Percentiles rank a stretch among this genome's conserved stretches.
These are phyloP conservation scores for Melampsora larici-populina DNA, from an alignment of 1,284 basidiomycete genomes.

Conservation along the genomic window DNA sequence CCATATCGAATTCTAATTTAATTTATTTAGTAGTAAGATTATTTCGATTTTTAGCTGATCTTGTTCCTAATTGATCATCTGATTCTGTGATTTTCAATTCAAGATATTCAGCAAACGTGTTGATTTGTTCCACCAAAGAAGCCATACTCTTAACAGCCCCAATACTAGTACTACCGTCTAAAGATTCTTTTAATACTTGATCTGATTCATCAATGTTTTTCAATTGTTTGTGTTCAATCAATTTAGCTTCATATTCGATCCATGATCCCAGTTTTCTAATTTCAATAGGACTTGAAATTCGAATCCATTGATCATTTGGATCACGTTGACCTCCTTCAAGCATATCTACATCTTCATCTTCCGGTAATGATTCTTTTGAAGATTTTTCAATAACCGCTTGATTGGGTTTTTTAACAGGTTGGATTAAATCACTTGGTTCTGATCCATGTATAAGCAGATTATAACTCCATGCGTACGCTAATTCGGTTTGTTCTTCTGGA, in stretches of 20 bases:
- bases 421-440: conserved; percentile 16
- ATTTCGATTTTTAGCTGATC: conserved; percentile 1
- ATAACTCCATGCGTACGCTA: conserved; percentile 41
- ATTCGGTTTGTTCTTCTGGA: conserved; percentile 31
- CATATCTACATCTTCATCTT: conserved; percentile 27
- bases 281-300: conserved; percentile 30
- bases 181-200: neutral
- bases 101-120: conserved; percentile 33
- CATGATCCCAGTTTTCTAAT: conserved; percentile 38
- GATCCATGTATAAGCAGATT: conserved; percentile 41
- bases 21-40: no score
- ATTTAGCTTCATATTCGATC: conserved; percentile 44
- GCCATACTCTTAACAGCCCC: conserved; percentile 1
- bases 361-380: neutral
- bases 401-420: conserved; percentile 13
- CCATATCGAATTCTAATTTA: no score
- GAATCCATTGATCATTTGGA: conserved; percentile 38
- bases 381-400: neutral
- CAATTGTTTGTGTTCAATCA: conserved; percentile 19
- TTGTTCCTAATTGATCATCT: neutral
- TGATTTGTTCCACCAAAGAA: conserved; percentile 22
- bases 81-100: conserved; percentile 31
- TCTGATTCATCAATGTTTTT: neutral
- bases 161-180: neutral
- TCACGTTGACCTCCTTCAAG: conserved; percentile 22